Conservation (phyloP, 1,139 yeast species). For the Martiniozyma asiatica region DNA sequence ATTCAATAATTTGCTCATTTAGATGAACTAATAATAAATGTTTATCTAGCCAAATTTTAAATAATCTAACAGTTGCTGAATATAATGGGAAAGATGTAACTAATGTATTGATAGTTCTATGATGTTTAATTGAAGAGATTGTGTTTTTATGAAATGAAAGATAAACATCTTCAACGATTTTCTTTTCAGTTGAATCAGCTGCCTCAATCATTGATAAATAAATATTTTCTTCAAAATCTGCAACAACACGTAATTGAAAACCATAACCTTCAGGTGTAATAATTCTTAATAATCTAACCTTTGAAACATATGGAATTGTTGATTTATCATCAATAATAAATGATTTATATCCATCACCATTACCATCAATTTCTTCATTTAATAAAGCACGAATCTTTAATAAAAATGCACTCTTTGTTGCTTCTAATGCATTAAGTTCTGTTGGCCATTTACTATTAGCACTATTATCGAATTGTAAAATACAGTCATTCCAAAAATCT, state of each 20-base stretch:
- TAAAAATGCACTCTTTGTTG: constrained; percentile 81
- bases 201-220: constrained; percentile 60
- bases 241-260: constrained; percentile 58
- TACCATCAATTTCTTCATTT: constrained; percentile 28
- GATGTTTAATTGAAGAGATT: constrained; percentile 65
- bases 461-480: constrained; percentile 81
- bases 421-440: constrained; percentile 72
- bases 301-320: constrained; percentile 47
- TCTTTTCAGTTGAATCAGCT: constrained; percentile 42
- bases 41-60: constrained; percentile 79
- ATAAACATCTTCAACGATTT: constrained; percentile 49
- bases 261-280: constrained; percentile 84
- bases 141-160: constrained; percentile 57
- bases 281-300: constrained; percentile 46
- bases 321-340: constrained; percentile 49
- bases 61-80: constrained; percentile 70
- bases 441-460: constrained; percentile 78
- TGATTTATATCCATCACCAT: constrained; percentile 31
- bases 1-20: constrained; percentile 67
- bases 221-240: constrained; percentile 71
- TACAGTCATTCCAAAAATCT: constrained; percentile 68
- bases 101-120: constrained; percentile 61
- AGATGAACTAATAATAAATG: constrained; percentile 58
- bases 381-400: constrained; percentile 57
- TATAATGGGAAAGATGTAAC: constrained; percentile 65